Evolutionary conservation across 371 early-diverging fungal species (phyloP).

Genomic region (Mortierella sp.): DNA sequence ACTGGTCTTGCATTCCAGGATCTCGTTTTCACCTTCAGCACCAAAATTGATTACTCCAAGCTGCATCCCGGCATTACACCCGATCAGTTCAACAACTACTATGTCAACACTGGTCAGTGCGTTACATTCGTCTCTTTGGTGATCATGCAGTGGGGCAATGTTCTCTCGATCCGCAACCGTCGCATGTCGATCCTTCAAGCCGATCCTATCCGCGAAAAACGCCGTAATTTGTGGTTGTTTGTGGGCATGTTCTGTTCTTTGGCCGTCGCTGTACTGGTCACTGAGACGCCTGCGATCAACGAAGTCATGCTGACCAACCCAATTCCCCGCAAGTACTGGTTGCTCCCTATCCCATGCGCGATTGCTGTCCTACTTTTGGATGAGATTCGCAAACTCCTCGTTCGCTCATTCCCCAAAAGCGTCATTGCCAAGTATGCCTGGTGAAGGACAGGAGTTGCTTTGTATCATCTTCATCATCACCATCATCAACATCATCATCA

Average conservation of each 20-base stretch:
- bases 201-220: slow-evolving; percentile 62
- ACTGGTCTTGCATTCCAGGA: slow-evolving; percentile 59
- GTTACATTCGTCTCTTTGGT: slow-evolving; percentile 73
- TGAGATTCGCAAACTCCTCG: slow-evolving; percentile 65
- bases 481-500: too few relatives aligned
- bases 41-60: slow-evolving; percentile 57
- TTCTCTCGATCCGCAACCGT: slow-evolving; percentile 71
- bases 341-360: slow-evolving; percentile 74
- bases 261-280: slow-evolving; percentile 64
- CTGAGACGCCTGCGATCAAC: slow-evolving; percentile 70
- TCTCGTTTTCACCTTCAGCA: slow-evolving; percentile 65
- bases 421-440: slow-evolving; percentile 60
- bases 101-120: slow-evolving; percentile 65
- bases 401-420: slow-evolving; percentile 56
- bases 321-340: slow-evolving; percentile 77
- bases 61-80: slow-evolving; percentile 59
- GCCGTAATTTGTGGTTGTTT: slow-evolving; percentile 64
- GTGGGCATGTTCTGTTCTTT: slow-evolving; percentile 58
- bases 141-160: slow-evolving; percentile 70
- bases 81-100: slow-evolving; percentile 56
- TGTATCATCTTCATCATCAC: too few relatives aligned
- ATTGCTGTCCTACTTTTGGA: slow-evolving; percentile 63
- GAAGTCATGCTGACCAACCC: slow-evolving; percentile 68
- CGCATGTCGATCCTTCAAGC: slow-evolving; percentile 67
- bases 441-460: slow-evolving; percentile 25